Base-by-base conservation (phyloP, 352 stramenopile species). In the Pythium rhizo-oryzae region DNA sequence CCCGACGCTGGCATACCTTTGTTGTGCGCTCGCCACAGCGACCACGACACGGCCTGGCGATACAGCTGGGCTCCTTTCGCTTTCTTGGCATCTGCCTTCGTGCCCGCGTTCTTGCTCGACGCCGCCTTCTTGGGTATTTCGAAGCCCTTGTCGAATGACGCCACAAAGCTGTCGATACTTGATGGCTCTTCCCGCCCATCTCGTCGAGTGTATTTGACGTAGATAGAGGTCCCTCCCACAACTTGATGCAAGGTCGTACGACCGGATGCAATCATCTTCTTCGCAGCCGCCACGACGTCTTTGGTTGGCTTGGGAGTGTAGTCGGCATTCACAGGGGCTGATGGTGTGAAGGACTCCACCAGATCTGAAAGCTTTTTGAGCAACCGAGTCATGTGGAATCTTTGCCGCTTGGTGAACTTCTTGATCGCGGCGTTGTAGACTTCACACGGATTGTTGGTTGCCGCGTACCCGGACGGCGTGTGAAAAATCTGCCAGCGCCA, bases 381-480 rank as follows among this genome's bases (percentile, higher is more conserved):
- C 0, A 67, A 50, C 39, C 47, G 43, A 4, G 55, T 25, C 57
- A 54, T 55, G 41, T 53, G 57, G 15, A 43, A 39, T 30, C 43
- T 19, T n/a, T 44, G 19, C 5, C 57, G 41, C 44, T 44, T 23
- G 7, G 43, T 28, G 43, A 70, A 69, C 3, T 59, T 54, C 35
- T 72, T 76, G 16, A 76, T 69, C 15, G 52, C 67, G 4, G 59
- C 52, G 28, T 72, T 71, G 64, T 67, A 72, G 4, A 70, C 65
- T 58, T 72, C 64, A 57, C 64, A 70, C 16, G 69, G 69, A 16
- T 70, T 72, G 49, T 73, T 73, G 15, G 55, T 66, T 3, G 56
- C 66, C 15, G 49, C 56, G 39, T 57, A 73, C 28, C 52, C 56
- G 15, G 21, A 25, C 8, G 55, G 60, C 16, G 67, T 66, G 21